Base-by-base conservation (phyloP, 768 basidiomycete genomes). In the Zangia roseola region DNA sequence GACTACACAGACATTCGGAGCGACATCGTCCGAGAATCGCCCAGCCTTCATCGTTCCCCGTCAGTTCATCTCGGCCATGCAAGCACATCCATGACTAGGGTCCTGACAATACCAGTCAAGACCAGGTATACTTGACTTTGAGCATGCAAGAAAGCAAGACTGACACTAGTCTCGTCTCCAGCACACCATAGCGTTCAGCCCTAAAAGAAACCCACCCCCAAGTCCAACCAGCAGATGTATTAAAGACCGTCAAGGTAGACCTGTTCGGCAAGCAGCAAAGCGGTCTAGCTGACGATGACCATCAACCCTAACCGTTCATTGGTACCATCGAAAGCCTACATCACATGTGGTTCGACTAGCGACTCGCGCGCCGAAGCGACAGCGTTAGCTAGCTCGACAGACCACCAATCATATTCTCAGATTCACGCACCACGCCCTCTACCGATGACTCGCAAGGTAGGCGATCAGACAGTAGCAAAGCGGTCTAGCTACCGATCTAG, bases 131-230 rank as follows among this genome's bases (percentile, higher is more conserved):
- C 38, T 39, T 25, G 38, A 39, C 38, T 24, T n/a, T n/a, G n/a
- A n/a, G n/a, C n/a, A 14, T 5, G 25, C 23, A n/a, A 4, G 16
- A 24, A 4, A 23, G 12, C 38, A 24, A 21, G 38, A 10, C 81
- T 81, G 80, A 80, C 81, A 84, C 81, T 82, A 83, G 82, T 80
- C 81, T 82, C 83, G 83, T 82, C 83, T 81, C 81, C 80, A 80
- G 14, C 23, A 24, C 12, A 23, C 38, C 9, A 40, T 40, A n/a
- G 38, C 38, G 23, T 40, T 40, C 38, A 40, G 38, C 38, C 21
- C 38, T n/a, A n/a, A n/a, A n/a, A n/a, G n/a, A n/a, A n/a, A n/a
- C n/a, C n/a, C n/a, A n/a, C n/a, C n/a, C n/a, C n/a, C n/a, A n/a
- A n/a, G n/a, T n/a, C n/a, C n/a, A n/a, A n/a, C n/a, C n/a, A n/a